Percentiles rank a stretch among this genome's conserved stretches.
Evolutionary conservation across 306 rosid species (phyloP).

Genomic region (Vigna hirtella): DNA sequence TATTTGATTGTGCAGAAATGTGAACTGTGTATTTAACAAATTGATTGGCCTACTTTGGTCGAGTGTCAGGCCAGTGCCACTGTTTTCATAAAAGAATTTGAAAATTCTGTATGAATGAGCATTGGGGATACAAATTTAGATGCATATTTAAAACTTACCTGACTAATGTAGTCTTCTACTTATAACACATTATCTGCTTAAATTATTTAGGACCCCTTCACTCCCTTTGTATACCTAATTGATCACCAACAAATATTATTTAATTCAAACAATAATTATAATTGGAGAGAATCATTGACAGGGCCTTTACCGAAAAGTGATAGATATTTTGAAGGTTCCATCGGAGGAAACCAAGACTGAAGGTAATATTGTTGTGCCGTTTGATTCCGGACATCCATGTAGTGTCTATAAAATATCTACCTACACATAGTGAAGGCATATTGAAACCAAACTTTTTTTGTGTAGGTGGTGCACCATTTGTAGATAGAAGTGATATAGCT

Average conservation of each 20-base stretch:
- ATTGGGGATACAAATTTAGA: neutral
- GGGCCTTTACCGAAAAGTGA: conserved; percentile 87
- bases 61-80: neutral
- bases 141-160: neutral
- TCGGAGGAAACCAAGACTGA: conserved; percentile 55
- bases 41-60: neutral
- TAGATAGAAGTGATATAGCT: conserved; percentile 64
- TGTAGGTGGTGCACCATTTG: conserved; percentile 57
- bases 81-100: neutral
- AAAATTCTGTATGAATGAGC: neutral
- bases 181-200: neutral
- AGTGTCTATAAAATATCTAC: neutral
- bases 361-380: conserved; percentile 50
- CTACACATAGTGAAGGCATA: neutral
- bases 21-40: neutral
- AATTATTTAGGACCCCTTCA: neutral
- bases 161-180: neutral
- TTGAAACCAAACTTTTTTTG: conserved; percentile 17
- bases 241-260: neutral
- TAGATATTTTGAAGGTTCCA: conserved; percentile 82
- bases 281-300: conserved; percentile 45
- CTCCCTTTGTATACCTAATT: conserved; percentile 27
- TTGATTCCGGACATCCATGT: conserved; percentile 13
- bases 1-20: conserved; percentile 6
- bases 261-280: conserved; percentile 16